phyloP scores from a whole-genome alignment of 768 basidiomycete species.

The Lactarius akahatsu region DNA sequence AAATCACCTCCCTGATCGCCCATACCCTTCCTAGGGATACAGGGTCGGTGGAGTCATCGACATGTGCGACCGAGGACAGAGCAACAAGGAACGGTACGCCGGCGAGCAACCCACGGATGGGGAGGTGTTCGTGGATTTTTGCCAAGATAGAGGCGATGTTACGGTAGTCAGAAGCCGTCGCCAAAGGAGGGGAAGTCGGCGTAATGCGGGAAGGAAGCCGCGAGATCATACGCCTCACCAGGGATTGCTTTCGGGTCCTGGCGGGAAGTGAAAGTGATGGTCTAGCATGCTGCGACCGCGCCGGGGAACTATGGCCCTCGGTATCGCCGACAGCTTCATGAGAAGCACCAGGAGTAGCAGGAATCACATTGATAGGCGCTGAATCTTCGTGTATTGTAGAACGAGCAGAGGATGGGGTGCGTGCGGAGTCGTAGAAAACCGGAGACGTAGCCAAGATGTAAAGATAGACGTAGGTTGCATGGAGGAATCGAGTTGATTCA shows the following conservation, averaged over 20 bases:
- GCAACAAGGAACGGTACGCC: slow-evolving; percentile 88
- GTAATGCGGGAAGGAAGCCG: slow-evolving; percentile 45
- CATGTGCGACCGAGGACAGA: slow-evolving; percentile 53
- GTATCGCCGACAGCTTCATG: slow-evolving; percentile 38
- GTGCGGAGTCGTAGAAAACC: slow-evolving; percentile 44
- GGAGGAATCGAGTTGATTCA: slow-evolving; percentile 65
- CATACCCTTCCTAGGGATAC: slow-evolving; percentile 45
- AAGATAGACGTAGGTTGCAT: slow-evolving; percentile 76
- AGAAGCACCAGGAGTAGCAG: slow-evolving; percentile 31
- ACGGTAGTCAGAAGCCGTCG: slow-evolving; percentile 72
- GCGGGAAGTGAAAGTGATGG: slow-evolving; percentile 49
- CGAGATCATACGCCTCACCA: slow-evolving; percentile 53
- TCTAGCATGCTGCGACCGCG: slow-evolving; percentile 41
- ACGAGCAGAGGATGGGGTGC: slow-evolving; percentile 43
- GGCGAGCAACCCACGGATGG: slow-evolving; percentile 68
- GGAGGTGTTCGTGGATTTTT: slow-evolving; percentile 68
- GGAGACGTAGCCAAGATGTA: slow-evolving; percentile 77
- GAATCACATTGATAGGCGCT: slow-evolving; percentile 26
- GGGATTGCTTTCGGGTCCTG: slow-evolving; percentile 57
- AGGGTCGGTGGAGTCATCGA: slow-evolving; percentile 43
- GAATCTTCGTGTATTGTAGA: slow-evolving; percentile 30
- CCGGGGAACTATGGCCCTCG: slow-evolving; percentile 34
- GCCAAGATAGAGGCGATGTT: slow-evolving; percentile 67
- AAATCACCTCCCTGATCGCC: slow-evolving; percentile 62
- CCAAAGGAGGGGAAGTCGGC: slow-evolving; percentile 44